Evolutionary conservation across 345 rosid genomes (phyloP).

Genomic region (Rhizophora mangle): DNA sequence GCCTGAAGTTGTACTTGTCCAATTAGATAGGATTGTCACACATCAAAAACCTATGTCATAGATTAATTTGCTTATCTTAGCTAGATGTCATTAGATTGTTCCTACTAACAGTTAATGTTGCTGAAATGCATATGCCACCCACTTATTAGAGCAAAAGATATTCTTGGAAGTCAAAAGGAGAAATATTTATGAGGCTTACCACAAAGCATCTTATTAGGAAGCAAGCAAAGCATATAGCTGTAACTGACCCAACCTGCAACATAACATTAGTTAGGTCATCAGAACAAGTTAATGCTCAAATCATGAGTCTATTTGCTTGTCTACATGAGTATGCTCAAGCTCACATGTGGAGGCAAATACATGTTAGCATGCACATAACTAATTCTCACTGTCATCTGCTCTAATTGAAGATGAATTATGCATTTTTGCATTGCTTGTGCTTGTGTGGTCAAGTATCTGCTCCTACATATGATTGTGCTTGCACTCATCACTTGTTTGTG

Average conservation of each 20-base stretch:
- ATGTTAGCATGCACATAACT: too few relatives aligned
- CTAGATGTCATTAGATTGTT: too few relatives aligned
- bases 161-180: background rate
- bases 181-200: slow-evolving; percentile 39
- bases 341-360: too few relatives aligned
- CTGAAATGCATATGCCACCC: background rate
- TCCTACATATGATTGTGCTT: too few relatives aligned
- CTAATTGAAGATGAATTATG: too few relatives aligned
- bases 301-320: background rate
- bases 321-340: background rate
- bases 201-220: slow-evolving; percentile 87
- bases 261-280: slow-evolving; percentile 15
- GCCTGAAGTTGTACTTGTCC: too few relatives aligned
- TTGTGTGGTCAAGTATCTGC: too few relatives aligned
- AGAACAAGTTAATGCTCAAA: slow-evolving; percentile 2
- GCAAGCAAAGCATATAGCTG: slow-evolving; percentile 95
- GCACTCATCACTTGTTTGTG: too few relatives aligned
- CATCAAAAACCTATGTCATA: background rate
- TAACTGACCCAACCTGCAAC: slow-evolving; percentile 93
- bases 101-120: too few relatives aligned
- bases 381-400: too few relatives aligned
- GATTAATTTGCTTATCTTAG: background rate
- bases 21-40: too few relatives aligned
- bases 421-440: too few relatives aligned
- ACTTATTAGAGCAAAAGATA: background rate